Evolutionary conservation across 345 rosid genomes (phyloP).

Genomic region (Draba incana): DNA sequence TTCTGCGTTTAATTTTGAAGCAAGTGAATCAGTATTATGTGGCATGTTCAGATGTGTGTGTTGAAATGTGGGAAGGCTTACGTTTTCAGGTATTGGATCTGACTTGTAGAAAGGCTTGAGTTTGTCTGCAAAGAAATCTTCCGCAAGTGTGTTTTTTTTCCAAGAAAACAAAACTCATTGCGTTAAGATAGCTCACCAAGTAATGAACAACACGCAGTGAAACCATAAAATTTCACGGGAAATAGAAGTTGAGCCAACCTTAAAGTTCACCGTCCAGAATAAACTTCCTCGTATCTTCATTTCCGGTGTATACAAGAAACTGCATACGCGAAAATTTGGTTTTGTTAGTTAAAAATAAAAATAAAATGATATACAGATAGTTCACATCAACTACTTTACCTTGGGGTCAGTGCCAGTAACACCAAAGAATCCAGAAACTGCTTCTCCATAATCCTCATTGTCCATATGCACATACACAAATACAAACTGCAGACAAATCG

Average conservation of each 20-base stretch:
- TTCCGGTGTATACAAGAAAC: constrained; percentile 90
- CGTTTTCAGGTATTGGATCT: constrained; percentile 89
- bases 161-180: background rate
- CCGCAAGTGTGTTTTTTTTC: constrained; percentile 56
- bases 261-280: constrained; percentile 74
- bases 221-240: constrained; percentile 13
- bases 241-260: constrained; percentile 51
- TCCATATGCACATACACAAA: constrained; percentile 88
- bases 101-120: constrained; percentile 95
- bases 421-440: constrained; percentile 92
- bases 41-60: constrained; percentile 10
- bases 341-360: constrained; percentile 11
- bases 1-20: constrained; percentile 52
- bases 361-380: constrained; percentile 9
- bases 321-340: constrained; percentile 33
- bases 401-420: constrained; percentile 66
- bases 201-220: background rate
- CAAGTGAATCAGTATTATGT: constrained; percentile 29
- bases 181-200: background rate
- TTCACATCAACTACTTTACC: constrained; percentile 41
- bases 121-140: constrained; percentile 75
- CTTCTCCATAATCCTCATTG: constrained; percentile 87
- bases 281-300: constrained; percentile 80
- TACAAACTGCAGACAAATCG: constrained; percentile 62
- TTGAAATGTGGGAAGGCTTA: constrained; percentile 44